Base-by-base conservation (phyloP, 2,329 filamentous ascomycete genomes). In the Nigrospora osmanthi region DNA sequence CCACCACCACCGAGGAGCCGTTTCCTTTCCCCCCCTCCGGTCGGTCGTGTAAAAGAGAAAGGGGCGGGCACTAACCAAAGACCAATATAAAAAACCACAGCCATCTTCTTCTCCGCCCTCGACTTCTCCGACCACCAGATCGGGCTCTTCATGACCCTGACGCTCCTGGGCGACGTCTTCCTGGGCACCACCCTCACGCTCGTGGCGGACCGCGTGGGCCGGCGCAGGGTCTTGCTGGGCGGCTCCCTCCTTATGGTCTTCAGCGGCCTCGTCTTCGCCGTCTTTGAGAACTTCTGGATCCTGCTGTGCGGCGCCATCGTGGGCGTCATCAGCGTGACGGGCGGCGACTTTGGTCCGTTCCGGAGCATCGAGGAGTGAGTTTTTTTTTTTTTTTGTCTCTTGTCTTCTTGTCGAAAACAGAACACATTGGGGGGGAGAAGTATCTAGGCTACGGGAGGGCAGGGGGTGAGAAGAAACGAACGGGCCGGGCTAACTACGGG, bases 261-360 rank as follows among this genome's bases (percentile, higher is more conserved):
- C 3, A 80, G 77, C 48, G 81, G 80, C 2, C 48, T 73, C 4
- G 66, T 73, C 1, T 84, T 84, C 56, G 75, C 75, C 0, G 39
- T 68, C 0, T 70, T 55, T 48, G 64, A 66, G 7, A 75, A 72
- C 46, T 84, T 76, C 55, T 83, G 77, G 77, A 49, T 79, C 1
- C 59, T 84, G 43, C 67, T 84, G 9, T 47, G 62, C 11, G 79
- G 79, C 2, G 75, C 76, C 17, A 67, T 84, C 14, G 49, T 83
- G 9, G 80, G 80, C 6, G 78, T 84, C 40, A 78, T 84, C 32
- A 81, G 76, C 57, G 73, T 79, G 0, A 80, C 67, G 2, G 81
- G 81, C 7, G 75, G 78, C 14, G 82, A 85, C 51, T 83, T 85
- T 55, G 82, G 81, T 0, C 81, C 82, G 0, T 85, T 85, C 52